Base-by-base conservation (phyloP, 345 rosid species). In the Camelina neglecta region DNA sequence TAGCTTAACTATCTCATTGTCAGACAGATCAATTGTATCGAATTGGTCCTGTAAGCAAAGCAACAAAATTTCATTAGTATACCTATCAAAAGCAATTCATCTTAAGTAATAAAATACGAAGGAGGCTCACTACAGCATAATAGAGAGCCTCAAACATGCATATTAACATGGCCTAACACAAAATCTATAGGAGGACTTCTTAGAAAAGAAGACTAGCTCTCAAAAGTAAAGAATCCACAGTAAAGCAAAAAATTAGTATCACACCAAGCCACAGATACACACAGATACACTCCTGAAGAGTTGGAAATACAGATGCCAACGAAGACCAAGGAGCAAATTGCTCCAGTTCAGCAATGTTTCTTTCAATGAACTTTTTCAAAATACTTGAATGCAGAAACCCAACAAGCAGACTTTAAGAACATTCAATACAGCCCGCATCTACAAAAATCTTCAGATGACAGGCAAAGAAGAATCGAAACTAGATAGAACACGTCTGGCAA, bases 1-100 rank as follows among this genome's bases (percentile, higher is more conserved):
- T 23, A 96, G 94, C 89, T 96, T 96, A 54, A 96, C 99, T 65
- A 96, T 96, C 91, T 96, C 99, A 79, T 96, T 96, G 73, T 96
- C 99, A 6, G 99, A 87, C 79, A 96, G 83, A 86, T 96, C 99
- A 11, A 96, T 61, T 15, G 99, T 96, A 85, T 96, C 99, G 20
- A 96, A 96, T 86, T 96, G 99, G 76, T 96, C 99, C 99, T 96
- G 87, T 12, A 44, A 72, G 74, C 60, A 69, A 79, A 39, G 21
- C 62, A 73, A 45, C 9, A 44, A 29, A 75, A 79, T 41, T 45
- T 4, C 2, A 11, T 15, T 10, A 63, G 20, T 4, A 70, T 6
- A 42, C 23, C 3, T 23, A 36, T 49, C 20, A 70, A 49, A 66
- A 50, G 3, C 41, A 66, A 51, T 20, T 44, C n/a, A 49, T 15